Conservation (phyloP, 371 early-diverging fungal species). For the Choanephora cucurbitarum region DNA sequence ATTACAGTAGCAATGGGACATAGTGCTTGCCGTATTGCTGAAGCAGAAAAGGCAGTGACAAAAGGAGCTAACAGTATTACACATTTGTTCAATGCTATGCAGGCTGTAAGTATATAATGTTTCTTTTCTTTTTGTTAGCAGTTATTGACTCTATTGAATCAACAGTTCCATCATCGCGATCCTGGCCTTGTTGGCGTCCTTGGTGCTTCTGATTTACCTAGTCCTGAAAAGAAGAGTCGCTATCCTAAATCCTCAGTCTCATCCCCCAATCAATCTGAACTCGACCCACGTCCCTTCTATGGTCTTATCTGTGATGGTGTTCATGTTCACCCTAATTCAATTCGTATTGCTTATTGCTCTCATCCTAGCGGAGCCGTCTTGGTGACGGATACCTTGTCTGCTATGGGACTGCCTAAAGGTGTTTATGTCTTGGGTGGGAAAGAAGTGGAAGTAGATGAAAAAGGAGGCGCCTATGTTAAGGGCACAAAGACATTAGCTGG, state of each 20-base stretch:
- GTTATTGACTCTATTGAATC: background rate
- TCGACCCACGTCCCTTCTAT: conserved; percentile 73
- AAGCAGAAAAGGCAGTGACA: conserved; percentile 70
- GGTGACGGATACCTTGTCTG: conserved; percentile 81
- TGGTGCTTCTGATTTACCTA: conserved; percentile 55
- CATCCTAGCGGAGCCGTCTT: conserved; percentile 75
- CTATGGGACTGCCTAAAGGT: conserved; percentile 78
- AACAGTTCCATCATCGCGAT: conserved; percentile 80
- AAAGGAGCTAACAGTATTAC: conserved; percentile 75
- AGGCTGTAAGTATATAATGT: conserved; percentile 48
- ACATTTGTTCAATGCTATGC: conserved; percentile 87
- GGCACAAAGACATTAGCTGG: conserved; percentile 84
- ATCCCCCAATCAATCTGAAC: conserved; percentile 35
- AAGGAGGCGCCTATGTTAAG: conserved; percentile 73
- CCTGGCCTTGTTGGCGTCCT: conserved; percentile 79
- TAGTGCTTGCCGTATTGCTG: conserved; percentile 69
- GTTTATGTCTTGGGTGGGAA: conserved; percentile 69
- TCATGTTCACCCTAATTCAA: conserved; percentile 81
- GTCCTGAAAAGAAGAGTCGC: conserved; percentile 21
- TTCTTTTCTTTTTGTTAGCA: background rate
- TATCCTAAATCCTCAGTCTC: conserved; percentile 41
- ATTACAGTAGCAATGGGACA: conserved; percentile 77
- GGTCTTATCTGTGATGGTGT: conserved; percentile 84
- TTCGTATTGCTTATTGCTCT: conserved; percentile 80
- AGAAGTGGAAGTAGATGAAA: conserved; percentile 56